These are phyloP conservation scores for Aspergillus sp. DNA, from an alignment of 2,329 filamentous ascomycete genomes.

Conservation along the genomic window DNA sequence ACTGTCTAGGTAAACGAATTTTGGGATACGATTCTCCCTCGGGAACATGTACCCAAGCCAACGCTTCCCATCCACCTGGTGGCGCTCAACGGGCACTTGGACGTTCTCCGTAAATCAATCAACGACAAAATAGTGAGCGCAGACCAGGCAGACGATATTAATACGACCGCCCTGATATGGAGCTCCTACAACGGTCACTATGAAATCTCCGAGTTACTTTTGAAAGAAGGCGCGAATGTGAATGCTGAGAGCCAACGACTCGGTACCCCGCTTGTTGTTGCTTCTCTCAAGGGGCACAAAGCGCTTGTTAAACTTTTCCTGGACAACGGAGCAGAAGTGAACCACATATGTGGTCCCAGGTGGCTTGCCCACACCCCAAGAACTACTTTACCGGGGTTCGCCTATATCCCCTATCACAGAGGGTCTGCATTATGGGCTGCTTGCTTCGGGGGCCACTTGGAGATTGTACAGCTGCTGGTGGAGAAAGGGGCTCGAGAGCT, in stretches of 20 bases:
- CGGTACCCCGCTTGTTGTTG: not conserved
- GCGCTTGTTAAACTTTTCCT: not conserved
- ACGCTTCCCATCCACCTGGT: no score
- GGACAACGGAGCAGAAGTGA: not conserved
- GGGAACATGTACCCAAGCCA: no score
- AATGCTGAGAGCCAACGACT: not conserved
- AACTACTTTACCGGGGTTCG: not conserved
- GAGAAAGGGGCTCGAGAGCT: not conserved
- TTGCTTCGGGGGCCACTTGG: not conserved
- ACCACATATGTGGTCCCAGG: not conserved
- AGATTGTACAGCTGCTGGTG: not conserved
- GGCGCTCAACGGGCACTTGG: no score
- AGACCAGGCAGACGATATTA: not conserved
- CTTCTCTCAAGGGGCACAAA: not conserved
- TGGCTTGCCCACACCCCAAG: not conserved
- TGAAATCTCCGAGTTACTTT: not conserved
- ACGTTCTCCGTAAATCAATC: no score
- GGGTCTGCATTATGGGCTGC: not conserved
- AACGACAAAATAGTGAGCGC: not conserved
- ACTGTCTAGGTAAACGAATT: no score
- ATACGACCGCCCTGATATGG: not conserved
- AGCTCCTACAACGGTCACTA: not conserved
- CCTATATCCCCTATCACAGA: not conserved
- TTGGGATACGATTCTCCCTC: no score
- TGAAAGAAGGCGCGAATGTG: not conserved